Evolutionary conservation across 495 filamentous ascomycete genomes (phyloP).

Genomic region (Hypoxylon crocopeplum): DNA sequence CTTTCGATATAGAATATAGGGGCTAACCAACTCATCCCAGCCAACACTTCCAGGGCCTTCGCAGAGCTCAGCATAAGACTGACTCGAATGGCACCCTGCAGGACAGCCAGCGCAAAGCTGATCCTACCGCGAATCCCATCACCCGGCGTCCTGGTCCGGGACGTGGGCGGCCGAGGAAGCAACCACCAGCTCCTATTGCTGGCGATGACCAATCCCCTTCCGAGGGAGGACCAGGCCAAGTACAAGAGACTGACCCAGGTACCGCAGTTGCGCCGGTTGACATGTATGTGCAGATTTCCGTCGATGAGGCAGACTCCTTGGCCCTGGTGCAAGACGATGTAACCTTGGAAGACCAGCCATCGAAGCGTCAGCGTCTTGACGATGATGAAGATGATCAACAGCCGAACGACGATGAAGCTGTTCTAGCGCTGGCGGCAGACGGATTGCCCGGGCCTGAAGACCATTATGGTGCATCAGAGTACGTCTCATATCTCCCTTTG

Average conservation of each 20-base stretch:
- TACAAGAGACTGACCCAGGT: slow-evolving; percentile 16
- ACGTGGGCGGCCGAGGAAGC: slow-evolving; percentile 54
- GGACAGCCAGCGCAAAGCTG: slow-evolving; percentile 41
- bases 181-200: slow-evolving; percentile 20
- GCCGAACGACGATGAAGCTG: slow-evolving; percentile 48
- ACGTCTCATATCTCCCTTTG: slow-evolving; percentile 18
- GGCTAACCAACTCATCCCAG: slow-evolving; percentile 40
- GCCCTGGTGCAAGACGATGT: slow-evolving; percentile 32
- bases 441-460: slow-evolving; percentile 43
- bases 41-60: slow-evolving; percentile 60
- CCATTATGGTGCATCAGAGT: slow-evolving; percentile 46
- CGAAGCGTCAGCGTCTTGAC: slow-evolving; percentile 49
- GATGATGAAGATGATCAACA: slow-evolving; percentile 35
- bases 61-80: slow-evolving; percentile 54
- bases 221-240: slow-evolving; percentile 1
- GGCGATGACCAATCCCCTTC: slow-evolving; percentile 8
- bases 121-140: slow-evolving; percentile 56
- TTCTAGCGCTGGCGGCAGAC: slow-evolving; percentile 48
- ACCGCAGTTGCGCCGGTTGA: slow-evolving; percentile 16
- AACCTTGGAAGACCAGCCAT: slow-evolving; percentile 37
- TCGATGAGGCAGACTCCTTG: slow-evolving; percentile 26
- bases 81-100: slow-evolving; percentile 46
- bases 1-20: background rate
- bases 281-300: slow-evolving; percentile 15
- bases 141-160: slow-evolving; percentile 57